Evolutionary conservation across 305 asterid genomes (phyloP).

Genomic region (Solanum hybrid): DNA sequence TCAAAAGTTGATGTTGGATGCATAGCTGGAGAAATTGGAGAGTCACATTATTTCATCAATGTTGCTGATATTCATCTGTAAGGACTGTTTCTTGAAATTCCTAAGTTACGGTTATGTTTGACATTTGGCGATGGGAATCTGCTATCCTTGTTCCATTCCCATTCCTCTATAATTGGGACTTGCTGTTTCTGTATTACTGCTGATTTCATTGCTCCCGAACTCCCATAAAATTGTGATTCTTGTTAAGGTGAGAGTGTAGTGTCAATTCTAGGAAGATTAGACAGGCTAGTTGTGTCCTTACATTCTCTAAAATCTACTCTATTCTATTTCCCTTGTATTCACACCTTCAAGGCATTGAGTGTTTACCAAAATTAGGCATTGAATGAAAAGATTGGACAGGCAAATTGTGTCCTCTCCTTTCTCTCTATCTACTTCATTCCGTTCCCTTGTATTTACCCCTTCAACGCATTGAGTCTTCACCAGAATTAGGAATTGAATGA

Average conservation of each 20-base stretch:
- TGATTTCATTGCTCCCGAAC: not conserved
- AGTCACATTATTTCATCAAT: slow-evolving; percentile 70
- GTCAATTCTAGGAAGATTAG: not conserved
- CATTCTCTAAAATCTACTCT: not conserved
- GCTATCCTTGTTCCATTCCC: not conserved
- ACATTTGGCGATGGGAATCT: not conserved
- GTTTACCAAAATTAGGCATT: not conserved
- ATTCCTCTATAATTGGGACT: not conserved
- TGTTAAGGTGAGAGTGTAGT: not conserved
- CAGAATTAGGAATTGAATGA: not conserved
- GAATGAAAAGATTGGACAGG: not conserved
- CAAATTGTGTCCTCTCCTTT: not conserved
- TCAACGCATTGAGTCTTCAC: not conserved
- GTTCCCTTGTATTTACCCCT: not conserved
- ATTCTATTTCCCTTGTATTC: not conserved
- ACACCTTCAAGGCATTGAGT: not conserved
- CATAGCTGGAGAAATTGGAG: slow-evolving; percentile 47
- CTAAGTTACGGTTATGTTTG: not conserved
- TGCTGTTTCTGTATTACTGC: not conserved
- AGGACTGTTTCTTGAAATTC: slow-evolving; percentile 20
- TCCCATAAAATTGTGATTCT: not conserved
- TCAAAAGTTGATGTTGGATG: slow-evolving; percentile 65
- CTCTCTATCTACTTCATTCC: not conserved
- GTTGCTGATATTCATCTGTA: slow-evolving; percentile 88
- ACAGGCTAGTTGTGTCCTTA: not conserved